Evolutionary conservation across 495 filamentous ascomycete genomes (phyloP).

Genomic region (Daldinia loculata): DNA sequence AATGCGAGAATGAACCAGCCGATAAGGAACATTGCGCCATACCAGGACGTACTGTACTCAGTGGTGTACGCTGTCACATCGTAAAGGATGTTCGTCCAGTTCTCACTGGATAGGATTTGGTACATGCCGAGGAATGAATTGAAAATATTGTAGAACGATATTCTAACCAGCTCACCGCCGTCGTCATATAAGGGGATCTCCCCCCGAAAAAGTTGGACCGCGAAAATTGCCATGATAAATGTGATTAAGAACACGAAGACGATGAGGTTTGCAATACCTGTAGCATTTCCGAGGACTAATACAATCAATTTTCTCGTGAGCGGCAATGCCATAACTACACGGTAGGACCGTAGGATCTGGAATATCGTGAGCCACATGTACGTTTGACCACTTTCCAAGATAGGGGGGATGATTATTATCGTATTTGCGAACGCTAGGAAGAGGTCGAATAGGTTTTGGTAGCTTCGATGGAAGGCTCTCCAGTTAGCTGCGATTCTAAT

Average conservation of each 20-base stretch:
- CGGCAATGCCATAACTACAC: constrained; percentile 87
- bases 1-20: constrained; percentile 95
- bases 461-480: constrained; percentile 75
- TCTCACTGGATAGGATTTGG: constrained; percentile 94
- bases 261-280: constrained; percentile 92
- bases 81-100: constrained; percentile 92
- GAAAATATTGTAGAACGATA: constrained; percentile 89
- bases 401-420: constrained; percentile 84
- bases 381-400: constrained; percentile 75
- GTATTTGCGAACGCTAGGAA: constrained; percentile 79
- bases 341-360: constrained; percentile 91
- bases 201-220: constrained; percentile 90
- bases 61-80: constrained; percentile 74
- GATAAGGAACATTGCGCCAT: constrained; percentile 90
- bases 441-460: constrained; percentile 81
- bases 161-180: constrained; percentile 63
- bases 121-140: constrained; percentile 99
- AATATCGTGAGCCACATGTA: constrained; percentile 95
- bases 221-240: constrained; percentile 92
- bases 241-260: constrained; percentile 96
- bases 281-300: constrained; percentile 89
- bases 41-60: constrained; percentile 79
- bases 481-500: constrained; percentile 81
- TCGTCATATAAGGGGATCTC: constrained; percentile 71
- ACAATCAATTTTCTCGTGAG: constrained; percentile 85